Evolutionary conservation across 2,329 filamentous ascomycete species (phyloP), one percentile per base, ranked within the genome.

Genomic region (Phaeophleospora eucalypticola): DNA sequence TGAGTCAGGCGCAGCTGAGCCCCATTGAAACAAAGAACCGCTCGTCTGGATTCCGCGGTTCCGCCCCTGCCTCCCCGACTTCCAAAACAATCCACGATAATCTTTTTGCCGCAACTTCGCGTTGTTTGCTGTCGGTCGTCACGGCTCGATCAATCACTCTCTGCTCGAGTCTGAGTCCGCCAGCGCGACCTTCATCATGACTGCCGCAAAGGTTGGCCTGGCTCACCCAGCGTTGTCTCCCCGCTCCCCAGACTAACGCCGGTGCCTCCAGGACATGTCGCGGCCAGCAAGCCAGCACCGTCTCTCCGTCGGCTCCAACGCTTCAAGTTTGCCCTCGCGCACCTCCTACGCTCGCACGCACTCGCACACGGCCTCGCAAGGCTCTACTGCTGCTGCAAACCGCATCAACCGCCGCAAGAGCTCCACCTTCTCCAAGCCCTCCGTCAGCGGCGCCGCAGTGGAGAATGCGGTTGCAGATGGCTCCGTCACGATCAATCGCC

Each of bases 341-440:
- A 78, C 82, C 64, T 72, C 79, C 56, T 81, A 86, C 71, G 80
- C 82, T 53, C 84, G 89, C 64, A 83, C 82, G 59, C 87, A 89
- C 73, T 87, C 87, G 6, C 69, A 93, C 69, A 91, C 88, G 48
- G 76, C 89, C 59, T 85, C 90, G 46, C 79, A 86, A 49, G 82
- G 82, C 58, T 82, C 86, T 48, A 80, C 90, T 64, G 91, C 90
- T 73, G 73, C 83, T 59, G 84, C 82, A 67, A 87, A 95, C 69
- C 87, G 93, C 59, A 82, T 97, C 58, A 89, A 87, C 60, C 87
- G 91, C 63, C 83, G 93, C 61, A 97, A 97, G 80, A 96, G 90
- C 71, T 89, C 95, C 65, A 83, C 81, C 65, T 89, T 87, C 51
- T 85, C 82, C 55, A 90, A 86, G 69, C 81, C 86, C 37, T 84